A percentile compares a stretch with the other conserved stretches of the same genome.
Evolutionary conservation across 257 asterid species (phyloP).

Genomic region (Capsicum rhomboideum): DNA sequence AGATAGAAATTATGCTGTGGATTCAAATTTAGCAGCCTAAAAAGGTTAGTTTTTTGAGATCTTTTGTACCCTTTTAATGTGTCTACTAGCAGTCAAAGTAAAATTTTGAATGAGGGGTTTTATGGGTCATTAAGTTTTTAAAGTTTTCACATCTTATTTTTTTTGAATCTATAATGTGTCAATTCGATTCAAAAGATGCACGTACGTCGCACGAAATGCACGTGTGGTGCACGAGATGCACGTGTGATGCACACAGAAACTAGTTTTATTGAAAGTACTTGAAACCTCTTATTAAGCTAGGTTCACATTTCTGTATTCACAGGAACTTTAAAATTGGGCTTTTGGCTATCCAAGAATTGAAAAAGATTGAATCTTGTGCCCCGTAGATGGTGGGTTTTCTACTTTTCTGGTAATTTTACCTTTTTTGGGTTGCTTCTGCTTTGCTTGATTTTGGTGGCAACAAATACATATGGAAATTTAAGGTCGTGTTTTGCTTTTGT

Average conservation of each 20-base stretch:
- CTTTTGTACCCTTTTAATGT: neutral
- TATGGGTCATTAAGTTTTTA: too few relatives aligned
- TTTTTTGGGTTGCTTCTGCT: neutral
- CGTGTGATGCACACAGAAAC: too few relatives aligned
- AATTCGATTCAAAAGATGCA: too few relatives aligned
- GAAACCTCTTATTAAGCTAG: too few relatives aligned
- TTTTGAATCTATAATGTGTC: too few relatives aligned
- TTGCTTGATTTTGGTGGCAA: neutral
- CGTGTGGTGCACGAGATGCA: too few relatives aligned
- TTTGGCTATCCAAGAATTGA: neutral
- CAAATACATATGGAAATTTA: neutral
- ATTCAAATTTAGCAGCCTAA: neutral
- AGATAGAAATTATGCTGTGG: neutral
- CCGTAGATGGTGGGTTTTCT: constrained; percentile 5
- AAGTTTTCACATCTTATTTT: too few relatives aligned
- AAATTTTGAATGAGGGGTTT: neutral
- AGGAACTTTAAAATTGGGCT: neutral
- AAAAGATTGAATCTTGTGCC: neutral
- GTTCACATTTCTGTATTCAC: neutral
- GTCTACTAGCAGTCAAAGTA: neutral
- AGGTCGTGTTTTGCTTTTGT: neutral
- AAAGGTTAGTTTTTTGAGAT: constrained; percentile 9
- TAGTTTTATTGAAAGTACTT: too few relatives aligned
- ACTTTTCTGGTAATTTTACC: neutral
- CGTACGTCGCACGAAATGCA: too few relatives aligned